A percentile compares a stretch with the other conserved stretches of the same genome.
Evolutionary conservation across 2,329 filamentous ascomycete species (phyloP).

Genomic region (Lachnellula cervina): DNA sequence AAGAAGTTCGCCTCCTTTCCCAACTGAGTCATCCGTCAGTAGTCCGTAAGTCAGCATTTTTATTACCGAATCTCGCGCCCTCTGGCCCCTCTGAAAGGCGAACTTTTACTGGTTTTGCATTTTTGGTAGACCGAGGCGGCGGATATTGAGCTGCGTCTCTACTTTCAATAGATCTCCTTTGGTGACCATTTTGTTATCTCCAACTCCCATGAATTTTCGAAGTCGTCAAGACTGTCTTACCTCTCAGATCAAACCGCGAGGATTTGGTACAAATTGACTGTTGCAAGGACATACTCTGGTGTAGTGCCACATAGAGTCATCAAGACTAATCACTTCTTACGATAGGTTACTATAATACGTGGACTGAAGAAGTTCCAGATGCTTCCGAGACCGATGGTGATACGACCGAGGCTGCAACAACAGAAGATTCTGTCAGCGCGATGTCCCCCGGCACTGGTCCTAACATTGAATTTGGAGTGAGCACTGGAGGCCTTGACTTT

Average conservation of each 20-base stretch:
- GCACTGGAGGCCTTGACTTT: conserved; percentile 82
- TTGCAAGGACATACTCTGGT: neutral
- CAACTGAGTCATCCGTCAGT: conserved; percentile 82
- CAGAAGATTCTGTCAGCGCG: conserved; percentile 23
- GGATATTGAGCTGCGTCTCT: too few species aligned
- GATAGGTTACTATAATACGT: conserved; percentile 91
- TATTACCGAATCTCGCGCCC: too few species aligned
- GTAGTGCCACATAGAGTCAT: too few species aligned
- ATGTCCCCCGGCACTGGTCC: conserved; percentile 25
- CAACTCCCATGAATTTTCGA: neutral
- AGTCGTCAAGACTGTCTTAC: neutral
- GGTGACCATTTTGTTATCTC: neutral
- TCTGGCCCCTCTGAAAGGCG: too few species aligned
- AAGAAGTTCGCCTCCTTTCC: conserved; percentile 85
- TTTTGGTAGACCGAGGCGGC: too few species aligned
- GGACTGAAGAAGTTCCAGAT: conserved; percentile 71
- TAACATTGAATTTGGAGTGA: conserved; percentile 37
- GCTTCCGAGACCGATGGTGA: conserved; percentile 52
- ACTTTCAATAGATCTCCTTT: too few species aligned
- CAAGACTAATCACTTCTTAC: neutral
- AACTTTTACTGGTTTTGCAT: too few species aligned
- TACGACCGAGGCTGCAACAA: conserved; percentile 38
- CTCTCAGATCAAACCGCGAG: too few species aligned
- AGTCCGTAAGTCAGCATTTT: conserved; percentile 27
- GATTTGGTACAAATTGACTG: too few species aligned